Conservation (phyloP, 1,139 yeast species). For the Pichia sp. region DNA sequence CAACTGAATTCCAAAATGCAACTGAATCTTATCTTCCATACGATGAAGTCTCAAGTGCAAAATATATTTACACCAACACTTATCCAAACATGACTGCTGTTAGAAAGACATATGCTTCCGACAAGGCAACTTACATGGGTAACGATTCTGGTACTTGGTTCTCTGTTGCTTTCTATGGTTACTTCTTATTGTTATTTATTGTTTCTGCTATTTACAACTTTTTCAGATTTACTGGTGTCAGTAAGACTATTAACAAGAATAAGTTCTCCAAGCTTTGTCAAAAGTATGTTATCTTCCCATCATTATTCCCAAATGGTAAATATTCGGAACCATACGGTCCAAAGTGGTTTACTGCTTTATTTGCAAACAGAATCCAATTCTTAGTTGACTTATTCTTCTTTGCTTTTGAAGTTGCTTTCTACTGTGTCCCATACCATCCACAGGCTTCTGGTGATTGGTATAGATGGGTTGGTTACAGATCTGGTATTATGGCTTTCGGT, state of each 20-base stretch:
- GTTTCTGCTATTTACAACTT: conserved; percentile 30
- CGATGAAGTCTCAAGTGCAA: too few species aligned
- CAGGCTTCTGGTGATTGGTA: conserved; percentile 42
- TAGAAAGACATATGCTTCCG: too few species aligned
- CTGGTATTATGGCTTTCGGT: conserved; percentile 45
- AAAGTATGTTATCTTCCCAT: conserved; percentile 24
- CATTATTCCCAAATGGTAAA: conserved; percentile 24
- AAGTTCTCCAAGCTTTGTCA: conserved; percentile 20
- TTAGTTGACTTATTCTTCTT: conserved; percentile 19
- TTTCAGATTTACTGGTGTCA: conserved; percentile 15
- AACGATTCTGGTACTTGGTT: conserved; percentile 25
- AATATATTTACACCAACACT: too few species aligned
- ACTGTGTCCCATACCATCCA: too few species aligned
- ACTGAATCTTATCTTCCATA: too few species aligned
- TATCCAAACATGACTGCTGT: too few species aligned
- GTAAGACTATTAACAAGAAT: conserved; percentile 18
- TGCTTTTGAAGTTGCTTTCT: conserved; percentile 30
- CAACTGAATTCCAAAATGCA: too few species aligned
- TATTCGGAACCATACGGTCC: conserved; percentile 16
- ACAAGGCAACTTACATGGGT: too few species aligned
- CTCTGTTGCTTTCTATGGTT: conserved; percentile 42
- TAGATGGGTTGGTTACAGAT: conserved; percentile 47
- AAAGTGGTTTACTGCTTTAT: conserved; percentile 14
- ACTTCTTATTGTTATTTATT: conserved; percentile 35
- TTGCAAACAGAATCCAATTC: conserved; percentile 61